Evolutionary conservation across 139 green algal species (phyloP).

Genomic region (Closterium sp.): DNA sequence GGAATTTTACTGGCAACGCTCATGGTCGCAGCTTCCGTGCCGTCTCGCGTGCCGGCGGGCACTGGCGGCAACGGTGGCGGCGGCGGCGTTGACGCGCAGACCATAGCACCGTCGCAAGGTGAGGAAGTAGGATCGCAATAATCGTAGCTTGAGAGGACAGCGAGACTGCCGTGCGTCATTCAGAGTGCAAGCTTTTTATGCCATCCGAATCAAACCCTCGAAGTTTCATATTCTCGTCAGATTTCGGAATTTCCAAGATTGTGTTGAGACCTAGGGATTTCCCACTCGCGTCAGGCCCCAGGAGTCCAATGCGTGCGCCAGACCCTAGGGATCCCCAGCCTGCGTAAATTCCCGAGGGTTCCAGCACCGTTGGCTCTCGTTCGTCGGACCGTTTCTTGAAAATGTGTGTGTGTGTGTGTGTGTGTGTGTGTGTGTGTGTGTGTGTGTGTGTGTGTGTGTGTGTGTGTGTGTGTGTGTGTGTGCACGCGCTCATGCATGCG

Average conservation of each 20-base stretch:
- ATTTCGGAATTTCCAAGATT: too few relatives aligned
- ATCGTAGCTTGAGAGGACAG: not conserved
- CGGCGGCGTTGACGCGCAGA: not conserved
- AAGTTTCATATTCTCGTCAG: too few relatives aligned
- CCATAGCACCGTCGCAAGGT: not conserved
- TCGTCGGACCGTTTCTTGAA: too few relatives aligned
- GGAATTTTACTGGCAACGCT: not conserved
- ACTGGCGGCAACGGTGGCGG: not conserved
- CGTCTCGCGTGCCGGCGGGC: not conserved
- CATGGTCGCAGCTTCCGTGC: not conserved
- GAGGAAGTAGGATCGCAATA: not conserved
- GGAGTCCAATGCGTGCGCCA: too few relatives aligned
- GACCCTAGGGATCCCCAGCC: too few relatives aligned
- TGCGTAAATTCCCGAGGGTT: too few relatives aligned
- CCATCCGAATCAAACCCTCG: too few relatives aligned
- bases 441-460: not conserved
- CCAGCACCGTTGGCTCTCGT: too few relatives aligned
- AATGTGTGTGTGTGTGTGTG: not conserved
- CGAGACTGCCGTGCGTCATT: not conserved
- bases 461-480: not conserved
- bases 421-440: not conserved
- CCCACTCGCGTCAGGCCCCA: too few relatives aligned
- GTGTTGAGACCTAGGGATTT: too few relatives aligned
- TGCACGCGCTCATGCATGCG: too few relatives aligned
- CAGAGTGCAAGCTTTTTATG: not conserved